Conservation (phyloP, 176 grass and related monocot genomes). For the Avena eriantha region DNA sequence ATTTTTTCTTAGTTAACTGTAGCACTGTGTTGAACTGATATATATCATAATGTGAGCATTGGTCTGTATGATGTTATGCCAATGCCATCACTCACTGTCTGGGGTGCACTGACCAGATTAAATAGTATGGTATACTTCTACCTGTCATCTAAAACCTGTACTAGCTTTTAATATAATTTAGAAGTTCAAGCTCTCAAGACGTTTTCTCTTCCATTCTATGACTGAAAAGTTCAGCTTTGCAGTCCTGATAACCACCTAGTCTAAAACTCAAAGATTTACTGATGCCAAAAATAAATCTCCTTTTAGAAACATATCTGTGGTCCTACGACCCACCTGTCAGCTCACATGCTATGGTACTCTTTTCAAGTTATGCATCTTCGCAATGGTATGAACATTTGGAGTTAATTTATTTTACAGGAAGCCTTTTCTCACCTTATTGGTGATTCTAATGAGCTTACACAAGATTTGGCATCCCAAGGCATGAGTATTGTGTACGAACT, state of each 20-base stretch:
- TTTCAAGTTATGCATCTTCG: slow-evolving; percentile 23
- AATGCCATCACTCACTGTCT: background rate
- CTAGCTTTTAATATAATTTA: slow-evolving; percentile 27
- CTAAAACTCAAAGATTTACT: background rate
- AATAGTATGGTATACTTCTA: background rate
- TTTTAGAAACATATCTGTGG: slow-evolving; percentile 1
- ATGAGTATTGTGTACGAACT: slow-evolving; percentile 99
- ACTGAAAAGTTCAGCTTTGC: slow-evolving; percentile 18
- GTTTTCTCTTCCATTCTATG: slow-evolving; percentile 26
- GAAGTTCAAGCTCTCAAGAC: slow-evolving; percentile 14
- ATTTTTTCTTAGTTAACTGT: slow-evolving; percentile 5
- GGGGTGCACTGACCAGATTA: slow-evolving; percentile 20
- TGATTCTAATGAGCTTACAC: slow-evolving; percentile 95
- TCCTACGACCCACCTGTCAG: slow-evolving; percentile 8
- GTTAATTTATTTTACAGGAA: slow-evolving; percentile 69
- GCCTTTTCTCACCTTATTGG: slow-evolving; percentile 92
- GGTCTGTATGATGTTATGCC: slow-evolving; percentile 5
- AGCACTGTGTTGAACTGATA: slow-evolving; percentile 19
- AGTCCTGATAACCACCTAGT: slow-evolving; percentile 12
- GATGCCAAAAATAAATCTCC: background rate
- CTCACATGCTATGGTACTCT: background rate
- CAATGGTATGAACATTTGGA: slow-evolving; percentile 21
- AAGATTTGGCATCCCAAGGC: slow-evolving; percentile 99
- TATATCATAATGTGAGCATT: slow-evolving; percentile 2
- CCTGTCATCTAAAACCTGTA: slow-evolving; percentile 15